These are phyloP conservation scores for Ambrosia artemisiifolia DNA, from an alignment of 129 eudicot genomes.

Conservation along the genomic window DNA sequence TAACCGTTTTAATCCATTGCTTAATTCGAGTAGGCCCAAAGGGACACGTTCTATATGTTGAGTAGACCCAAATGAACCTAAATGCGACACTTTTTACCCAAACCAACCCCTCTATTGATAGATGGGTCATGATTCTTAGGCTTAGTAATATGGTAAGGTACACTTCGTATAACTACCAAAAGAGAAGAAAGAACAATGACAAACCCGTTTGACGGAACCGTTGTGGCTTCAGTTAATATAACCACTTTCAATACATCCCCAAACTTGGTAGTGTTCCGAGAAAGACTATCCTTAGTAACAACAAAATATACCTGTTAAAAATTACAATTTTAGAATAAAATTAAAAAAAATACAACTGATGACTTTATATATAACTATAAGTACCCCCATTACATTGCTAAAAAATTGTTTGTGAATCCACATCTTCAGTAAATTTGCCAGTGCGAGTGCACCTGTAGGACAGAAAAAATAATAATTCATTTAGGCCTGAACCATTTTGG, in stretches of 20 bases:
- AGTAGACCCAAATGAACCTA: too few species aligned
- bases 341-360: neutral
- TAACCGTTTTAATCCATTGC: too few species aligned
- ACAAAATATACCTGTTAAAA: constrained; percentile 79
- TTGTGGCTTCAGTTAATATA: constrained; percentile 63
- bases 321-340: constrained; percentile 12
- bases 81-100: too few species aligned
- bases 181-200: constrained; percentile 10
- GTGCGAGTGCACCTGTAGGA: constrained; percentile 46
- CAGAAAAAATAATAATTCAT: neutral
- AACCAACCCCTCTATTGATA: too few species aligned
- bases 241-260: constrained; percentile 86
- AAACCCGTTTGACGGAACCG: constrained; percentile 90
- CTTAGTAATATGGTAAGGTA: neutral
- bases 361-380: neutral
- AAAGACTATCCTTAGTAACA: constrained; percentile 89
- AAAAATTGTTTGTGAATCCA: constrained; percentile 73
- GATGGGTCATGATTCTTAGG: too few species aligned
- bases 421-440: constrained; percentile 20
- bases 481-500: too few species aligned
- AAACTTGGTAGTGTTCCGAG: constrained; percentile 82
- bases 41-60: too few species aligned
- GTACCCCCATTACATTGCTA: constrained; percentile 55
- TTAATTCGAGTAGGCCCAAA: too few species aligned
- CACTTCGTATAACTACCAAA: neutral